Evolutionary conservation across 2,329 filamentous ascomycete genomes (phyloP).

Genomic region (Aureobasidium sp.): DNA sequence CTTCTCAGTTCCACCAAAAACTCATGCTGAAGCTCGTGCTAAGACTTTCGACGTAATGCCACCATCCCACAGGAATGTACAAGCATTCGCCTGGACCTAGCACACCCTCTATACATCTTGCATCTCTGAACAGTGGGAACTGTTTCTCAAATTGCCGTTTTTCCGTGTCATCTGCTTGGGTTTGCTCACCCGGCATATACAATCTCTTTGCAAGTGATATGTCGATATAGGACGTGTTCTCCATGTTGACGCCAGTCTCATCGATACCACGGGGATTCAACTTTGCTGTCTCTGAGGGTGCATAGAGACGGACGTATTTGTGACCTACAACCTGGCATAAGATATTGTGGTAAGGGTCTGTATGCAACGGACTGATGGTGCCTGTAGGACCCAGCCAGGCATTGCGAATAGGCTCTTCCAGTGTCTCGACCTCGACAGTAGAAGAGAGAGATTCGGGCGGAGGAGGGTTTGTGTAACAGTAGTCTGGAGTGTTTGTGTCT

Average conservation of each 20-base stretch:
- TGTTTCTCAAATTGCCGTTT: slow-evolving; percentile 22
- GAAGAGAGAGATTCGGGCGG: slow-evolving; percentile 70
- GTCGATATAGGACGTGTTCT: slow-evolving; percentile 77
- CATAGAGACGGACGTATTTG: slow-evolving; percentile 88
- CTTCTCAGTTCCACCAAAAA: slow-evolving; percentile 75
- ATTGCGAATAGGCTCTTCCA: slow-evolving; percentile 61
- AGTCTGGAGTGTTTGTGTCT: slow-evolving; percentile 75
- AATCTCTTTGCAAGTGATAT: slow-evolving; percentile 32
- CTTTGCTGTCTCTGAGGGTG: slow-evolving; percentile 50
- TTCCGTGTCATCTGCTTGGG: slow-evolving; percentile 17
- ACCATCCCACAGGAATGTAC: slow-evolving; percentile 92
- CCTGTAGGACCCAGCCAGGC: slow-evolving; percentile 85
- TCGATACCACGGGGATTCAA: slow-evolving; percentile 56
- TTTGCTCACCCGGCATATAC: slow-evolving; percentile 12
- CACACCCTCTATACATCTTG: slow-evolving; percentile 67
- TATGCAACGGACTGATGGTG: slow-evolving; percentile 88
- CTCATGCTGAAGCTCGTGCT: slow-evolving; percentile 88
- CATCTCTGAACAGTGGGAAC: slow-evolving; percentile 48
- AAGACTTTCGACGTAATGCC: slow-evolving; percentile 88
- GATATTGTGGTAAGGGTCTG: slow-evolving; percentile 89
- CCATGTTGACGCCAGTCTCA: slow-evolving; percentile 71
- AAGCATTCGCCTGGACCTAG: slow-evolving; percentile 73
- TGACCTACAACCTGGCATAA: slow-evolving; percentile 79
- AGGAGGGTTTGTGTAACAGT: slow-evolving; percentile 61
- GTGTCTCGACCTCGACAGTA: slow-evolving; percentile 32